phyloP scores from a whole-genome alignment of 768 basidiomycete species.

The Suillus bovinus region DNA sequence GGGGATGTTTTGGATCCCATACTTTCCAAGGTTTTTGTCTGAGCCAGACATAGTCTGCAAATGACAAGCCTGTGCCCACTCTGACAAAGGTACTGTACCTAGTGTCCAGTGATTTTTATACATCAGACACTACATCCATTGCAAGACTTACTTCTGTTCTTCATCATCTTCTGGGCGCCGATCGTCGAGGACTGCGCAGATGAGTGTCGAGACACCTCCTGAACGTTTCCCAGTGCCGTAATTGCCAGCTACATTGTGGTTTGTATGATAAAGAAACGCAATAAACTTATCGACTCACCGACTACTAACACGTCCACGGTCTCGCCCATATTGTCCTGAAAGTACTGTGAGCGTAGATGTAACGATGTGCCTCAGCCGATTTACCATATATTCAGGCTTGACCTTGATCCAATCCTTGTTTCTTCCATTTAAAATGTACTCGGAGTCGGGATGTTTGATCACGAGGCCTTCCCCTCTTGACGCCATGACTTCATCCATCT shows the following conservation, averaged over 20 bases:
- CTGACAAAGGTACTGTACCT: slow-evolving; percentile 90
- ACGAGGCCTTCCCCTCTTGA: slow-evolving; percentile 90
- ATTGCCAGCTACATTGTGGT: slow-evolving; percentile 62
- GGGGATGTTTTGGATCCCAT: slow-evolving; percentile 74
- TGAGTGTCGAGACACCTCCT: slow-evolving; percentile 85
- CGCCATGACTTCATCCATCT: slow-evolving; percentile 84
- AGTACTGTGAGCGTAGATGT: slow-evolving; percentile 4
- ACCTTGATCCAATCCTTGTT: slow-evolving; percentile 96
- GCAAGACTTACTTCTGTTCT: slow-evolving; percentile 55
- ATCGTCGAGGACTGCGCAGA: slow-evolving; percentile 89
- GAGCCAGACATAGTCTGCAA: slow-evolving; percentile 85
- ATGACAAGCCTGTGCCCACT: slow-evolving; percentile 87
- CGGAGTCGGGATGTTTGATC: slow-evolving; percentile 79
- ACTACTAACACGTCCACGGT: slow-evolving; percentile 91
- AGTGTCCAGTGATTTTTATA: not conserved
- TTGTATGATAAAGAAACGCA: not conserved
- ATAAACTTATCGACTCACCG: slow-evolving; percentile 44
- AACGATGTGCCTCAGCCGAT: slow-evolving; percentile 9
- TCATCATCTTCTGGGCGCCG: slow-evolving; percentile 53
- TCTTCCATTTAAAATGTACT: slow-evolving; percentile 85
- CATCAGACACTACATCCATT: not conserved
- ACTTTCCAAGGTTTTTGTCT: slow-evolving; percentile 78
- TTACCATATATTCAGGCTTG: slow-evolving; percentile 85
- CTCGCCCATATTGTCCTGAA: slow-evolving; percentile 87
- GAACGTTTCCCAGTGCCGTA: slow-evolving; percentile 86